These are phyloP conservation scores for Rhizoclosmatium sp. DNA, from an alignment of 192 early-diverging fungal genomes.

Conservation along the genomic window DNA sequence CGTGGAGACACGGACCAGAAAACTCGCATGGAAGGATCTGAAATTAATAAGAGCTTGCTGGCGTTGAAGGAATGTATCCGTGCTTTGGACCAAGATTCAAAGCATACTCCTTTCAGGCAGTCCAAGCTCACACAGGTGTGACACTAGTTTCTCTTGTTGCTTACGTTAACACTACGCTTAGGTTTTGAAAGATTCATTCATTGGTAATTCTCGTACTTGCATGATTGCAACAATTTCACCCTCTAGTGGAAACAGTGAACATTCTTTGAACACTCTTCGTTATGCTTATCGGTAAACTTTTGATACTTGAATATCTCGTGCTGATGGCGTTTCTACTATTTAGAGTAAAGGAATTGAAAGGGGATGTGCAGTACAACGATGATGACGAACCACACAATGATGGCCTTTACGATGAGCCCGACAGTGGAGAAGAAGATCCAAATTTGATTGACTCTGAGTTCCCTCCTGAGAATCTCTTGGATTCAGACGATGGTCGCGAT, in stretches of 20 bases:
- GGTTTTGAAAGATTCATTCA: slow-evolving; percentile 96
- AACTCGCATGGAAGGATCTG: slow-evolving; percentile 97
- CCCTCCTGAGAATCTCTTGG: slow-evolving; percentile 48
- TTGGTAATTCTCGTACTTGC: slow-evolving; percentile 96
- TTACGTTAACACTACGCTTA: slow-evolving; percentile 1
- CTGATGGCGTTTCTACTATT: background rate
- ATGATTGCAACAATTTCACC: slow-evolving; percentile 99
- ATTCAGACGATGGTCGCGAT: slow-evolving; percentile 41
- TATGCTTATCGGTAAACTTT: slow-evolving; percentile 85
- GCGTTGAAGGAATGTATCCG: slow-evolving; percentile 99
- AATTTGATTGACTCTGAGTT: slow-evolving; percentile 54
- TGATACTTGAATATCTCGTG: background rate
- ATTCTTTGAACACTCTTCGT: slow-evolving; percentile 95
- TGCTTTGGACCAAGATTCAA: slow-evolving; percentile 92
- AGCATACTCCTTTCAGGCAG: slow-evolving; percentile 97
- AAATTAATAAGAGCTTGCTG: slow-evolving; percentile 98
- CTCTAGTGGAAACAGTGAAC: slow-evolving; percentile 92
- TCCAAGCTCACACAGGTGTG: slow-evolving; percentile 93
- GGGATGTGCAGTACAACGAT: slow-evolving; percentile 46
- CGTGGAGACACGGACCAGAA: slow-evolving; percentile 92
- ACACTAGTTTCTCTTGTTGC: background rate
- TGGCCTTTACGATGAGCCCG: slow-evolving; percentile 42
- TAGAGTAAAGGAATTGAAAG: slow-evolving; percentile 70
- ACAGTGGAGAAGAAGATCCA: slow-evolving; percentile 40
- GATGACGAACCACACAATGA: slow-evolving; percentile 30